phyloP scores from a whole-genome alignment of 139 green algal species.

The Spirogloea muscicola region DNA sequence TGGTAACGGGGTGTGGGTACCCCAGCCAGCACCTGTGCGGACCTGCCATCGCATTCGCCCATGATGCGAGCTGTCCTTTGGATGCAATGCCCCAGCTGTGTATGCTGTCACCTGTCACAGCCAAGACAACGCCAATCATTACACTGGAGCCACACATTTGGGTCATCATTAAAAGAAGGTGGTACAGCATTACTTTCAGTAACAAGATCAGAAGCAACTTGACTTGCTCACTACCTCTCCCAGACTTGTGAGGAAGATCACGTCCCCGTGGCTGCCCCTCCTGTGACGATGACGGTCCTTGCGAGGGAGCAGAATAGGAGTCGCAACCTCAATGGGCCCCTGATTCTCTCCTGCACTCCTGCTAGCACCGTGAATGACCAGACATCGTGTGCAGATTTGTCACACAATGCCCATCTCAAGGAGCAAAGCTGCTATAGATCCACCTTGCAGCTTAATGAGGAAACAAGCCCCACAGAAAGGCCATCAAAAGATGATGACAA shows the following conservation, averaged over 20 bases:
- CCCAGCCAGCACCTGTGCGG: background rate
- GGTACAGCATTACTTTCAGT: background rate
- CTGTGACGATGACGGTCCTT: conserved; percentile 6
- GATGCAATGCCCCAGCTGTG: background rate
- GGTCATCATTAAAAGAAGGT: background rate
- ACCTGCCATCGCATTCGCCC: conserved; percentile 12
- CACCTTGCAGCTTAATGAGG: no score
- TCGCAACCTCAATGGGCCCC: conserved; percentile 56
- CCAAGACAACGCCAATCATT: background rate
- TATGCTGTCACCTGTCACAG: conserved; percentile 24
- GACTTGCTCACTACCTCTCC: conserved; percentile 61
- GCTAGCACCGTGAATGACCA: no score
- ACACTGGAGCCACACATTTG: no score
- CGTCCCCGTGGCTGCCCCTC: background rate
- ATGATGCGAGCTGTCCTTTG: background rate
- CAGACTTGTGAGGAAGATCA: conserved; percentile 71
- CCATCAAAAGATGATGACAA: background rate
- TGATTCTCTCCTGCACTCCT: background rate
- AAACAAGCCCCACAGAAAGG: background rate
- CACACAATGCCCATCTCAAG: background rate
- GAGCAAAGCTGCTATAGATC: background rate
- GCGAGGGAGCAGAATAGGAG: conserved; percentile 68
- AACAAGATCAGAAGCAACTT: background rate
- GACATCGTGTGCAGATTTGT: no score
- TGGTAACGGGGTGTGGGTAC: background rate